Base-by-base conservation (phyloP, 257 asterid genomes). In the Galeopsis tetrahit region DNA sequence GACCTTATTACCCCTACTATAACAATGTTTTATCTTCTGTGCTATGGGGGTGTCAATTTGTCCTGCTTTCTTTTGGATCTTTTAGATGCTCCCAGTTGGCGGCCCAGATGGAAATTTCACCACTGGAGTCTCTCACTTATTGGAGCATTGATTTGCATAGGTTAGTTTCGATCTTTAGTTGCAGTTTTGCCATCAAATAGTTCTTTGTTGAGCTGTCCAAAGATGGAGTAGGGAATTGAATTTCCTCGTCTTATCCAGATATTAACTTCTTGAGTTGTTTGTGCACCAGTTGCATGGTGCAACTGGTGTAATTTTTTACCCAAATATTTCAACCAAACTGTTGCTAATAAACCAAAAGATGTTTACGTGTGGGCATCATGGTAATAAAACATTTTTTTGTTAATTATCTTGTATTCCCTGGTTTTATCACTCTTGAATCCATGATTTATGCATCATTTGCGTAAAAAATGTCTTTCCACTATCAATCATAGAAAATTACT, bases 21-120 rank as follows among this genome's bases (percentile, higher is more conserved):
- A 74, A 94, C 99, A 63, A 94, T 94, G 99, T 94, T 94, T 84
- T 91, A 85, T 88, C 97, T 94, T 70, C 86, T 94, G 55, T 94
- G 99, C 82, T 94, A 94, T 70, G 98, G 87, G 49, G 99, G 99
- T 1, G 98, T 94, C 83, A 94, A 94, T 79, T 82, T 94, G 77
- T 91, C 99, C 58, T 94, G 98, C 88, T 91, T 94, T 77, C 99
- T 94, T 75, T 82, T 94, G 85, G 99, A 94, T 85, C 93, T 94
- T 67, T 81, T 94, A 72, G 99, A 94, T 87, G 97, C 99, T 77
- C 99, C 98, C 81, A 89, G 99, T 86, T 94, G 99, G 99, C 98
- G 99, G 51, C 99, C 98, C 69, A 93, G 99, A 63, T 94, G 99
- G 99, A 94, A 89, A 74, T 94, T 91, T 87, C 98, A 94, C 84